Conservation (phyloP, 1,284 basidiomycete species). For the Gomphus sp. region DNA sequence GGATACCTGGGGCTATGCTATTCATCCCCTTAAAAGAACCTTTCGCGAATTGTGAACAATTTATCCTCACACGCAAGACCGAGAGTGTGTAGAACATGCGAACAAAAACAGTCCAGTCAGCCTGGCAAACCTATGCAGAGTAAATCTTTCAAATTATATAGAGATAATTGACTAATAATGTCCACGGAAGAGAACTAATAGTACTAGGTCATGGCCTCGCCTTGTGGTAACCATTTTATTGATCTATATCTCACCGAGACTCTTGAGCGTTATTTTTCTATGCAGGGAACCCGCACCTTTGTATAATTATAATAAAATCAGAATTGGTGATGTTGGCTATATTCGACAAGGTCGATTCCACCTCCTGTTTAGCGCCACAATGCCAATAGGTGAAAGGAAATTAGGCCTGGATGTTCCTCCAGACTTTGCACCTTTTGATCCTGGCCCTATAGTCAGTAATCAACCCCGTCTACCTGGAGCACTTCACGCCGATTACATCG, state of each 20-base stretch:
- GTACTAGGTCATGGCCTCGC: neutral
- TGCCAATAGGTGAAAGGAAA: neutral
- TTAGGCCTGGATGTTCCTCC: neutral
- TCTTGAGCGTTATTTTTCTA: neutral
- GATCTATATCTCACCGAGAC: neutral
- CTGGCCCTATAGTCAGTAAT: neutral
- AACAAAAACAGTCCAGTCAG: neutral
- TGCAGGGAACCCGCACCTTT: neutral
- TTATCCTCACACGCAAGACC: no score
- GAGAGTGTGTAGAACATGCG: neutral
- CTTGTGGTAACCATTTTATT: neutral
- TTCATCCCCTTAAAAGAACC: no score
- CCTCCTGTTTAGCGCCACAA: neutral
- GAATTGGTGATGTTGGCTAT: constrained; percentile 2
- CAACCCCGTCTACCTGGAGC: neutral
- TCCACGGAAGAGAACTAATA: neutral
- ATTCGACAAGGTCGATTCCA: neutral
- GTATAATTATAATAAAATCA: neutral
- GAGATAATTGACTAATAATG: neutral
- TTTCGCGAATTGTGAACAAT: no score
- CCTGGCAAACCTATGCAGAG: neutral
- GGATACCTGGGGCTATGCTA: no score
- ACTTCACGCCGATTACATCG: neutral
- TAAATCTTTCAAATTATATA: neutral
- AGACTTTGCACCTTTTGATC: neutral